Percentiles rank a stretch among this genome's conserved stretches.
Conservation (phyloP, 768 basidiomycete species). For the Brasilioporus rufonigricans region DNA sequence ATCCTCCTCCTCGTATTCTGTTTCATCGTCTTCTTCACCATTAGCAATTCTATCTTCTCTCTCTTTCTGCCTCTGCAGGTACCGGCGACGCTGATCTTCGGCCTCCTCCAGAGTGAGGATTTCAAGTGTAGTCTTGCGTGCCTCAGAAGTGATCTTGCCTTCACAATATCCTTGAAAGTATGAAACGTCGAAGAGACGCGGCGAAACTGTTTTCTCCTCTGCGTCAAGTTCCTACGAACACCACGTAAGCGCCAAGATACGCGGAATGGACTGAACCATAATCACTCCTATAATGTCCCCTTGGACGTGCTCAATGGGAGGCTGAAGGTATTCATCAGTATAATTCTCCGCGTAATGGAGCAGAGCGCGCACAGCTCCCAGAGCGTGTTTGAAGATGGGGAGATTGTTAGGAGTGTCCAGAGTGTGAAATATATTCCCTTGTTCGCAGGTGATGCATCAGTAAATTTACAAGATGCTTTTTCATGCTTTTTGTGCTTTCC, state of each 20-base stretch:
- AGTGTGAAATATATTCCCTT: constrained; percentile 8
- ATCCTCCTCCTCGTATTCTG: constrained; percentile 5
- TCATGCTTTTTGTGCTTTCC: too few relatives aligned
- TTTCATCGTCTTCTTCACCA: constrained; percentile 10
- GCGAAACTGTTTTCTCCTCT: constrained; percentile 21
- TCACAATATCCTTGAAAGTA: constrained; percentile 26
- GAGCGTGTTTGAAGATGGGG: constrained; percentile 20
- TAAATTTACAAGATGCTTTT: too few relatives aligned
- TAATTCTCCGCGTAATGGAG: neutral
- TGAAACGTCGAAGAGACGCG: constrained; percentile 18
- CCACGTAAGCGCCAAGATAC: neutral
- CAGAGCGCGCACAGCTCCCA: constrained; percentile 19
- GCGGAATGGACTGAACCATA: neutral
- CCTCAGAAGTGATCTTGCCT: constrained; percentile 21
- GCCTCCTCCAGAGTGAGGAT: constrained; percentile 23
- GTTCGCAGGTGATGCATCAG: constrained; percentile 25
- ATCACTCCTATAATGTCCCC: neutral
- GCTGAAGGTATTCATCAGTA: constrained; percentile 6
- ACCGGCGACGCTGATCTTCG: constrained; percentile 2
- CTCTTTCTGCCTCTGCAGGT: constrained; percentile 5
- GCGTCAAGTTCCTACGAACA: constrained; percentile 20
- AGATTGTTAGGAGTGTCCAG: constrained; percentile 11
- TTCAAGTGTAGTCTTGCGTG: constrained; percentile 20
- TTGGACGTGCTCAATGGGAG: constrained; percentile 22
- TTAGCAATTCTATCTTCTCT: constrained; percentile 8